Conservation (phyloP, 2,329 filamentous ascomycete species). For the Lasiodiplodia citricola region DNA sequence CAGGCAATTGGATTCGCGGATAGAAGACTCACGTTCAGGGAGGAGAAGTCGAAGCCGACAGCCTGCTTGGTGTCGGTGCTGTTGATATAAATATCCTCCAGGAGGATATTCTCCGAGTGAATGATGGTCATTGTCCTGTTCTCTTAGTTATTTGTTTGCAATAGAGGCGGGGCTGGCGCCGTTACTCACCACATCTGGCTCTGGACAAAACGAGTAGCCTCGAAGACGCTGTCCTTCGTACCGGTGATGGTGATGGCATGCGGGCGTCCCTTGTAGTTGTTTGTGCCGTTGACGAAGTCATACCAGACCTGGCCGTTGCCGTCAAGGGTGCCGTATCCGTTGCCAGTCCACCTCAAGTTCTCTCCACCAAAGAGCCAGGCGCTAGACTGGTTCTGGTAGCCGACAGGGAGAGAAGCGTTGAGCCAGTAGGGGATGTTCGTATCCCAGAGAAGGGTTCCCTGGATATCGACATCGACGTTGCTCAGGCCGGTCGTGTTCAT, state of each 20-base stretch:
- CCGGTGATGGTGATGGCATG: conserved; percentile 63
- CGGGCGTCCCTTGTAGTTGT: conserved; percentile 10
- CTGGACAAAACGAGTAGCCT: conserved; percentile 58
- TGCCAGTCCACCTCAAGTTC: conserved; percentile 56
- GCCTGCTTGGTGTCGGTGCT: conserved; percentile 59
- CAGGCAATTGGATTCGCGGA: conserved; percentile 49
- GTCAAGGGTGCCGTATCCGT: conserved; percentile 61
- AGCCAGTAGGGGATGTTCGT: conserved; percentile 39
- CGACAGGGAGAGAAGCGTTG: conserved; percentile 35
- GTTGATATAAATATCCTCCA: conserved; percentile 64
- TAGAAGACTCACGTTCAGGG: conserved; percentile 30
- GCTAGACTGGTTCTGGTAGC: conserved; percentile 39
- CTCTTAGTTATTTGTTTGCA: neutral
- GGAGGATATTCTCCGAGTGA: conserved; percentile 52
- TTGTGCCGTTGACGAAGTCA: conserved; percentile 47
- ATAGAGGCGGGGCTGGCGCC: neutral
- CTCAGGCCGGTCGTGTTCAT: conserved; percentile 35
- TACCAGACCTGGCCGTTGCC: conserved; percentile 72
- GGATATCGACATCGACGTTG: conserved; percentile 36
- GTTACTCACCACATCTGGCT: conserved; percentile 61
- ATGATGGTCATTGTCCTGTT: conserved; percentile 56
- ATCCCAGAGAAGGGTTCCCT: conserved; percentile 33
- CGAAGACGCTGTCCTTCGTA: conserved; percentile 55
- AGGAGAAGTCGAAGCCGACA: conserved; percentile 18
- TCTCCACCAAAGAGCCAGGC: conserved; percentile 53